phyloP scores from a whole-genome alignment of 129 eudicot species.

The Lonicera japonica region DNA sequence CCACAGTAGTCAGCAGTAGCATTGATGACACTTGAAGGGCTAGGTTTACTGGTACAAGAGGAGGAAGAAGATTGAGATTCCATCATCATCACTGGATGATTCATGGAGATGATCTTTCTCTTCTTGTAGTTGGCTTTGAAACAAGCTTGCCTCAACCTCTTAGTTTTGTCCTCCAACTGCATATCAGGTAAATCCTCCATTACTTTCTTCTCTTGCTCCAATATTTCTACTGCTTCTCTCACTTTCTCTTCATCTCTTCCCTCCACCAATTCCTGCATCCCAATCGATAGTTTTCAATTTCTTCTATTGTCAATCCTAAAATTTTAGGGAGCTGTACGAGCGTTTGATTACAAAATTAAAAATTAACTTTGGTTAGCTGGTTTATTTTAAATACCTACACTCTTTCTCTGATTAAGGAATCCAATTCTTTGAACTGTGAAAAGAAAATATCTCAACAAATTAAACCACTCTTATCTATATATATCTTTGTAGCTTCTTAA shows the following conservation, averaged over 20 bases:
- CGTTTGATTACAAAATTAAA: too few relatives aligned
- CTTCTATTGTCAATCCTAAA: background rate
- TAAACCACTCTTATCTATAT: too few relatives aligned
- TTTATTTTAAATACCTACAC: too few relatives aligned
- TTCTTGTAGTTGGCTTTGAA: slow-evolving; percentile 10
- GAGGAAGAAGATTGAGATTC: background rate
- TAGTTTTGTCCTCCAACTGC: slow-evolving; percentile 62
- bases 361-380: too few relatives aligned
- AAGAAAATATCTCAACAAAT: too few relatives aligned
- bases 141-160: slow-evolving; percentile 85
- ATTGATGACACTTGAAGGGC: background rate
- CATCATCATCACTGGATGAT: background rate
- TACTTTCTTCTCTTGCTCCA: slow-evolving; percentile 60
- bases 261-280: slow-evolving; percentile 43
- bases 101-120: background rate
- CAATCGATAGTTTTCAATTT: too few relatives aligned
- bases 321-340: background rate
- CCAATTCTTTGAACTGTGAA: too few relatives aligned
- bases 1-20: background rate
- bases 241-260: slow-evolving; percentile 30
- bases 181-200: slow-evolving; percentile 75
- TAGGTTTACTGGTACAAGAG: too few relatives aligned
- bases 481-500: too few relatives aligned
- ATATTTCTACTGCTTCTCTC: slow-evolving; percentile 45
- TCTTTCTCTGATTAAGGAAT: too few relatives aligned